phyloP scores from a whole-genome alignment of 495 filamentous ascomycete species.

The Penicillium waksmanii region DNA sequence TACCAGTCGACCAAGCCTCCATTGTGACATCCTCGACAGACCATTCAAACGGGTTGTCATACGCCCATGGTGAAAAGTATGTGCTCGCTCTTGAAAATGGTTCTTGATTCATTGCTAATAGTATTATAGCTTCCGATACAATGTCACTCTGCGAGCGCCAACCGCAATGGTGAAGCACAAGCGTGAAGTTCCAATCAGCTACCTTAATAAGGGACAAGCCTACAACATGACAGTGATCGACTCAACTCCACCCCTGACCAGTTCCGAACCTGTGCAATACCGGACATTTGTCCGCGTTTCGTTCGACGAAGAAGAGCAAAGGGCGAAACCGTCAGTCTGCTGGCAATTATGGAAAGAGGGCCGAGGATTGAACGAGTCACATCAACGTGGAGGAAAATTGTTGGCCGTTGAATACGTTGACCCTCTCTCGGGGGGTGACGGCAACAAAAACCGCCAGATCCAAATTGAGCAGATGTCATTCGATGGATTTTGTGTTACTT shows the following conservation, averaged over 20 bases:
- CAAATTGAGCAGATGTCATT: constrained; percentile 83
- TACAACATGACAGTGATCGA: constrained; percentile 82
- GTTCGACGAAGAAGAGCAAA: constrained; percentile 90
- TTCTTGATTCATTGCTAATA: constrained; percentile 11
- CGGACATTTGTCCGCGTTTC: constrained; percentile 86
- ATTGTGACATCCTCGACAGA: constrained; percentile 33
- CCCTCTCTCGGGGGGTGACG: constrained; percentile 64
- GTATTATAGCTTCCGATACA: constrained; percentile 77
- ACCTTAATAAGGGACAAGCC: constrained; percentile 95
- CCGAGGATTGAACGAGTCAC: constrained; percentile 83
- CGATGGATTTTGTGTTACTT: constrained; percentile 87
- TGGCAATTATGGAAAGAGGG: constrained; percentile 98
- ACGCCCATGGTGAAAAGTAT: constrained; percentile 54
- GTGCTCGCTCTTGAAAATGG: constrained; percentile 10
- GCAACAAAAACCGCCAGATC: constrained; percentile 69
- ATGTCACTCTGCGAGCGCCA: constrained; percentile 88
- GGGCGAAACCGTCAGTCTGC: constrained; percentile 74
- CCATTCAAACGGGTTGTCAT: constrained; percentile 27
- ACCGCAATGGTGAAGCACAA: constrained; percentile 89
- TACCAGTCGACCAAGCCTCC: constrained; percentile 41
- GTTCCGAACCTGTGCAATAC: constrained; percentile 61
- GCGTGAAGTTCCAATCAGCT: constrained; percentile 89
- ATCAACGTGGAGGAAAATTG: constrained; percentile 82
- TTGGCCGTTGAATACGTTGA: constrained; percentile 93
- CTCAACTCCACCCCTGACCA: constrained; percentile 47